Percentiles rank a stretch among this genome's conserved stretches.
phyloP scores from a whole-genome alignment of 2,329 filamentous ascomycete genomes.

The Epichloe baconii region DNA sequence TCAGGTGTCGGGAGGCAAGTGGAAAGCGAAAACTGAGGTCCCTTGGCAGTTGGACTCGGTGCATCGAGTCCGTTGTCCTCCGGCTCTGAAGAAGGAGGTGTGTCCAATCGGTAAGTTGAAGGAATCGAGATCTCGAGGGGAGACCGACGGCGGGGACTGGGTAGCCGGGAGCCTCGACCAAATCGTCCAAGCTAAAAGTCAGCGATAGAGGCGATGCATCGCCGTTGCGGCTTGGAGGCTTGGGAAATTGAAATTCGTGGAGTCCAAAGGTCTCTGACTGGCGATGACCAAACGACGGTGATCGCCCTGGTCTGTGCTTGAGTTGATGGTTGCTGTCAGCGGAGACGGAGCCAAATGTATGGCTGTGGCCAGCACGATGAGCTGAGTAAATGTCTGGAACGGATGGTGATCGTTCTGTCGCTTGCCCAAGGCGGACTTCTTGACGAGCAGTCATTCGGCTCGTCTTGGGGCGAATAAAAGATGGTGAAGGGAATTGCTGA shows the following conservation, averaged over 20 bases:
- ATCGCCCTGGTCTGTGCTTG: constrained; percentile 7
- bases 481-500: constrained; percentile 35
- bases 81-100: constrained; percentile 19
- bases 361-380: constrained; percentile 4
- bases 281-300: constrained; percentile 14
- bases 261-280: constrained; percentile 16
- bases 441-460: constrained; percentile 45
- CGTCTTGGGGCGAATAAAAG: constrained; percentile 42
- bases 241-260: constrained; percentile 25
- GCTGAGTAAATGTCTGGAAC: constrained; percentile 10
- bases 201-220: constrained; percentile 14
- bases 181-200: constrained; percentile 9
- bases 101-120: constrained; percentile 14
- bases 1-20: constrained; percentile 18
- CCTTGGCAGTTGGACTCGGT: constrained; percentile 6
- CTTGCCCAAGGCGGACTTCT: constrained; percentile 23
- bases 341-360: constrained; percentile 6
- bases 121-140: constrained; percentile 11
- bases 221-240: constrained; percentile 17
- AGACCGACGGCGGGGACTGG: constrained; percentile 14
- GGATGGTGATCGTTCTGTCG: constrained; percentile 17
- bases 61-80: constrained; percentile 11
- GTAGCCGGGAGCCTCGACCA: constrained; percentile 12
- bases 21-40: constrained; percentile 7
- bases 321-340: constrained; percentile 5